Base-by-base conservation (phyloP, 208 protist species). In the Leishmania tropica region DNA sequence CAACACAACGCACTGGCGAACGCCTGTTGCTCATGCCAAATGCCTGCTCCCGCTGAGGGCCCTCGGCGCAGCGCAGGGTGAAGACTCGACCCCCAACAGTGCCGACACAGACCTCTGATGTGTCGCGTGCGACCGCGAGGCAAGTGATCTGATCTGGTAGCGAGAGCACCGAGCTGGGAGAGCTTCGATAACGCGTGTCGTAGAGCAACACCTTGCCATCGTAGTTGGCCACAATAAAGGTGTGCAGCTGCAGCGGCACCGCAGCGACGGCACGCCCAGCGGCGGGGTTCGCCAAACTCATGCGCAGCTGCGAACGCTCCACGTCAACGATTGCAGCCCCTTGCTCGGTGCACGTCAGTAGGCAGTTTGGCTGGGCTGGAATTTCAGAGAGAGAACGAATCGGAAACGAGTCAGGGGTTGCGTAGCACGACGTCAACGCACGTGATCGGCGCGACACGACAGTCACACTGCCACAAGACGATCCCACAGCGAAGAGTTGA, bases 201-300 rank as follows among this genome's bases (percentile, higher is more conserved):
- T 92, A 93, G 5, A 94, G 79, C 8, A 94, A 78, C 67, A 90
- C 90, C 80, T 91, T 92, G 42, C 90, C 90, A 70, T 94, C 90
- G 88, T 93, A 94, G 75, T 91, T 90, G 10, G 90, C 88, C 40
- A 93, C 89, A 0, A 75, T 87, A 47, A 92, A 84, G 67, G 81
- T 85, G 83, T 79, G 28, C 8, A 79, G 64, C 56, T 58, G 56
- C 40, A 93, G 70, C n/a, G 87, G 73, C 13, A 81, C 75, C n/a
- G 87, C 84, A 2, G 79, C 85, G 28, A 94, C 84, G 19, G 83
- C 84, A 28, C 88, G 84, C 35, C 83, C 78, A 24, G 89, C 75
- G 28, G 84, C 85, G 1, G 88, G 90, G 70, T 84, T 87, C 58
- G 83, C 79, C 21, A 92, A 75, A 31, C 48, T 71, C 6, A 58